Base-by-base conservation (phyloP, 805 yeast genomes). In the Deakozyma indianensis region DNA sequence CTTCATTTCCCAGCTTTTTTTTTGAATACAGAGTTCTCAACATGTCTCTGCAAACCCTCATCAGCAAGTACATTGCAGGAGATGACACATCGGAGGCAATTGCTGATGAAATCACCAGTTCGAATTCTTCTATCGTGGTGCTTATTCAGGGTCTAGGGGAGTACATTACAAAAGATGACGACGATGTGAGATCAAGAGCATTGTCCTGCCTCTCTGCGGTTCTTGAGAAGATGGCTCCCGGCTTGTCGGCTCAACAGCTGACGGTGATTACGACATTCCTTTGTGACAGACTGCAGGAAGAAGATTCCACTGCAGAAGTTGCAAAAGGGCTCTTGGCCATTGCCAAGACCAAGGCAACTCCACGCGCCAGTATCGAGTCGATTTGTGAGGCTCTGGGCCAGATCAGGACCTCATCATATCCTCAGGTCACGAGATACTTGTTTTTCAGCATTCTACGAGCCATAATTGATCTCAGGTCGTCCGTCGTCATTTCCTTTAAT, bases 251-350 rank as follows among this genome's bases (percentile, higher is more conserved):
- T 5, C 67, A 68, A 45, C 60, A 56, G 47, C 53, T 61, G 3
- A 35, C 56, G 1, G 68, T 64, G 32, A 52, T 67, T 11, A 41
- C 52, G 3, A 51, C 72, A 3, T 90, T 90, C 59, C 72, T 77
- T 46, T 48, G 71, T 15, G 76, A 78, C 16, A 81, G 90, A 51
- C 59, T 85, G 21, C 82, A 77, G 11, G 96, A 87, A 55, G 67
- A 70, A 15, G 61, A 67, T 2, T 70, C 81, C 40, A 55, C 77
- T 24, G 64, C 64, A 32, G 74, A 75, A 48, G 70, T 79, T 1
- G 59, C 81, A 2, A 57, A 55, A 7, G 87, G 86, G 0, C 51
- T 88, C 4, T 56, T 55, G 16, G 66, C 77, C 1, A 58, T 86
- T 11, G 64, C 74, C 3, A 48, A 51, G 25, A 78, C 75, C 79